Evolutionary conservation across 1,139 yeast species (phyloP).

Genomic region (Torulaspora pretoriensis): DNA sequence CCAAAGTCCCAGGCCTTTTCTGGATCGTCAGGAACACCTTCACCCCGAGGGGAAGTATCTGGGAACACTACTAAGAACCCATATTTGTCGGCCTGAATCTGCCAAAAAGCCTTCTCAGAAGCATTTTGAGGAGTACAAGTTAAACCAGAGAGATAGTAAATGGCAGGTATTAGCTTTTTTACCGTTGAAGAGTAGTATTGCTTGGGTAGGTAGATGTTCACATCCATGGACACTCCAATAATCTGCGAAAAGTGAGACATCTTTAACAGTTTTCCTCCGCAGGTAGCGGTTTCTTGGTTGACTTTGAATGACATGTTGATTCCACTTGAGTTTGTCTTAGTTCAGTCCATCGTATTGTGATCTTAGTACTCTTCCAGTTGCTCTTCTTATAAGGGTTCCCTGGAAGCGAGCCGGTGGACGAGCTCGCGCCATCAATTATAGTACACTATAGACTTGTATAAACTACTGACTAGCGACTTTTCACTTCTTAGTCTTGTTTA

Average conservation of each 20-base stretch:
- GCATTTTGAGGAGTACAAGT: constrained; percentile 95
- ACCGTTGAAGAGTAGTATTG: constrained; percentile 37
- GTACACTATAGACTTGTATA: not conserved
- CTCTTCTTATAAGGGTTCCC: not conserved
- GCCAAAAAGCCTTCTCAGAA: constrained; percentile 89
- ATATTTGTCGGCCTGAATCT: constrained; percentile 70
- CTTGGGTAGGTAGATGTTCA: constrained; percentile 77
- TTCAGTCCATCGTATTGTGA: not conserved
- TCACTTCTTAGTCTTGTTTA: not conserved
- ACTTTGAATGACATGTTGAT: constrained; percentile 47
- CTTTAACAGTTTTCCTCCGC: constrained; percentile 74
- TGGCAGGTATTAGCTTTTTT: constrained; percentile 53
- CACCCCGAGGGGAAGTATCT: constrained; percentile 97
- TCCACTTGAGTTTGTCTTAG: not conserved
- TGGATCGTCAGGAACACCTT: constrained; percentile 76
- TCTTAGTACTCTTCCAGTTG: not conserved
- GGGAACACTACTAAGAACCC: constrained; percentile 91
- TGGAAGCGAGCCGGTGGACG: not conserved
- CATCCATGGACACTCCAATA: constrained; percentile 73
- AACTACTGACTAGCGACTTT: not conserved
- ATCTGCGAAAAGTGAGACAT: constrained; percentile 63
- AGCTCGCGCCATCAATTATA: not conserved
- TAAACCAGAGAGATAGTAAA: constrained; percentile 80
- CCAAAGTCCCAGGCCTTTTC: constrained; percentile 94
- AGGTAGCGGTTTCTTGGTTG: constrained; percentile 56